These are phyloP conservation scores for Chenopodium quinoa DNA, from an alignment of 148 eudicot species.

Conservation along the genomic window DNA sequence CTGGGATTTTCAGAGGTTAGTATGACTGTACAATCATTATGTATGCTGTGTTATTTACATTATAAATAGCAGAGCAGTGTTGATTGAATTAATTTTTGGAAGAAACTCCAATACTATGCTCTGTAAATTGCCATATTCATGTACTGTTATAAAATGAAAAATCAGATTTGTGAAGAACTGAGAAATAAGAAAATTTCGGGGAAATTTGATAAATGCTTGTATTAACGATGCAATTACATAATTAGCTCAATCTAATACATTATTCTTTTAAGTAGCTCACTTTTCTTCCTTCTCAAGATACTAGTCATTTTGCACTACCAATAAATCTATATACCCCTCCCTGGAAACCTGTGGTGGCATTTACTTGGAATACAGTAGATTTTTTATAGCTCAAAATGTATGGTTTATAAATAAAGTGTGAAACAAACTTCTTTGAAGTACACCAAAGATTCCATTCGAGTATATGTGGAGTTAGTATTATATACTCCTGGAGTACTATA, in stretches of 20 bases:
- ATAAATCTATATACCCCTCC: too few species aligned
- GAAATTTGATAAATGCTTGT: too few species aligned
- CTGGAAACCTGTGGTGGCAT: not conserved
- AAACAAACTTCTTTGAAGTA: not conserved
- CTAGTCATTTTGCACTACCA: too few species aligned
- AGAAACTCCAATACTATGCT: not conserved
- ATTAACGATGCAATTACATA: too few species aligned
- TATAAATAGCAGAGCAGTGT: not conserved
- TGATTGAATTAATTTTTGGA: not conserved
- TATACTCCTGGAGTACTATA: too few species aligned
- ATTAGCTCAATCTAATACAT: too few species aligned
- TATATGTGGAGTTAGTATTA: too few species aligned
- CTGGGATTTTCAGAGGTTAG: conserved; percentile 86
- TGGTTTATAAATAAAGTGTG: not conserved
- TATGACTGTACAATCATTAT: not conserved
- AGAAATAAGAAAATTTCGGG: too few species aligned
- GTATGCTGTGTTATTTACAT: not conserved
- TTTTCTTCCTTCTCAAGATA: too few species aligned
- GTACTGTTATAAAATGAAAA: not conserved
- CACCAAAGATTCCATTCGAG: not conserved
- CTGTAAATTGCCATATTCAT: not conserved
- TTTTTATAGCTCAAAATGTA: not conserved
- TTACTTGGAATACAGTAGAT: not conserved
- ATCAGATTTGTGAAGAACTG: too few species aligned
- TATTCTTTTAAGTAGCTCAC: too few species aligned